Evolutionary conservation across 768 basidiomycete genomes (phyloP), one percentile per base, ranked within the genome.

Genomic region (Naganishia friedmannii): DNA sequence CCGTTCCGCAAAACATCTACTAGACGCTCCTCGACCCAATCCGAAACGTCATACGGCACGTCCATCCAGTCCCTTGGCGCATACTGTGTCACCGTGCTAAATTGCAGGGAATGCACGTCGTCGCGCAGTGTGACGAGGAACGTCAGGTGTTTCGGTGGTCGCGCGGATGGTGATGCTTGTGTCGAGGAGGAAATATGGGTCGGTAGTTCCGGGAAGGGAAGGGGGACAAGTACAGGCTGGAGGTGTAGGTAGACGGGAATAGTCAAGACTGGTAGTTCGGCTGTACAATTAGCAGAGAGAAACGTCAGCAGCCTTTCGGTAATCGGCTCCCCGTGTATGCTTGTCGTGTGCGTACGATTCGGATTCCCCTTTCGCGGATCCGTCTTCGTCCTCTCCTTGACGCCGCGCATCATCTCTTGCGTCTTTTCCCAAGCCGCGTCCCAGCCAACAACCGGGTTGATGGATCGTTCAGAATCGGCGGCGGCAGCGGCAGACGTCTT

Each of bases 171-270:
- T 13, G 76, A 42, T 32, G 69, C 48, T n/a, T 12, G 34, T 37
- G 74, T 9, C 74, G 75, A 51, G 68, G 74, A 39, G 51, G 73
- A 23, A 8, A 34, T 39, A 21, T 39, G 37, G 19, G 66, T 53
- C 23, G 67, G 19, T 19, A 77, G 79, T 73, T 83, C 80, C n/a
- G 68, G 66, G 79, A 77, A 87, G 82, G 58, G 85, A 0, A 83
- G 73, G 2, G 84, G 78, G 6, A 84, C 87, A 73, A 87, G 85
- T 81, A 88, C 90, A 2, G 96, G 93, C 78, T 98, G 94, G 21
- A 99, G 85, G 73, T 95, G 93, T 60, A 99, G 86, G 82, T 92
- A 98, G 60, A 99, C 87, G 68, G 92, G 88, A 39, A 94, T 90
- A 74, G 91, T 91, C 6, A 91, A 90, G 7, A 84, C 78, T 5